These are phyloP conservation scores for Clavariopsis aquatica DNA, from an alignment of 495 filamentous ascomycete genomes.

Conservation along the genomic window DNA sequence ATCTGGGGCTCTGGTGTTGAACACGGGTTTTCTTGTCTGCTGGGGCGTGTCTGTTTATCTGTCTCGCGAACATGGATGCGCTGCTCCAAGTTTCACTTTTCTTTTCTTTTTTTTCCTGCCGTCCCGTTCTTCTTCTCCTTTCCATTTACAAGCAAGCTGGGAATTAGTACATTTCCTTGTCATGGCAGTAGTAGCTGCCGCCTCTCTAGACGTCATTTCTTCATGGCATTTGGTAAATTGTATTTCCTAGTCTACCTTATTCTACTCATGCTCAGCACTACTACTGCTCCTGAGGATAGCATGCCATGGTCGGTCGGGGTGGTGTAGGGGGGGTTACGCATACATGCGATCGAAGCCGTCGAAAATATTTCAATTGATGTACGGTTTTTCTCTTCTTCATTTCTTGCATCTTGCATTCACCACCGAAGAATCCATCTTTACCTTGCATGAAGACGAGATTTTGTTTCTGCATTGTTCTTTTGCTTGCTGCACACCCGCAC, in stretches of 20 bases:
- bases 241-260: conserved; percentile 15
- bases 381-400: background rate
- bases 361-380: conserved; percentile 19
- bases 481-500: background rate
- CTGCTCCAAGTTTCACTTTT: background rate
- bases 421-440: background rate
- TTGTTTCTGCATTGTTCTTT: background rate
- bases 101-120: conserved; percentile 7
- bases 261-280: background rate
- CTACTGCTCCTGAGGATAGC: conserved; percentile 9
- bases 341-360: background rate
- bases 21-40: conserved; percentile 20
- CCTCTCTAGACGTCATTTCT: conserved; percentile 27
- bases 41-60: conserved; percentile 15
- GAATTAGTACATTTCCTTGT: conserved; percentile 16
- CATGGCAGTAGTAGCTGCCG: background rate
- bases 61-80: conserved; percentile 10
- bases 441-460: conserved; percentile 28
- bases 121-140: background rate
- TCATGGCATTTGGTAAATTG: conserved; percentile 32
- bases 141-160: conserved; percentile 1
- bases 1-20: conserved; percentile 37
- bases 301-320: conserved; percentile 1
- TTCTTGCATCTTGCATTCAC: background rate
- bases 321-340: conserved; percentile 13